Evolutionary conservation across 1,284 basidiomycete genomes (phyloP), one percentile per base, ranked within the genome.

Genomic region (Sanghuangporus sanghuang): DNA sequence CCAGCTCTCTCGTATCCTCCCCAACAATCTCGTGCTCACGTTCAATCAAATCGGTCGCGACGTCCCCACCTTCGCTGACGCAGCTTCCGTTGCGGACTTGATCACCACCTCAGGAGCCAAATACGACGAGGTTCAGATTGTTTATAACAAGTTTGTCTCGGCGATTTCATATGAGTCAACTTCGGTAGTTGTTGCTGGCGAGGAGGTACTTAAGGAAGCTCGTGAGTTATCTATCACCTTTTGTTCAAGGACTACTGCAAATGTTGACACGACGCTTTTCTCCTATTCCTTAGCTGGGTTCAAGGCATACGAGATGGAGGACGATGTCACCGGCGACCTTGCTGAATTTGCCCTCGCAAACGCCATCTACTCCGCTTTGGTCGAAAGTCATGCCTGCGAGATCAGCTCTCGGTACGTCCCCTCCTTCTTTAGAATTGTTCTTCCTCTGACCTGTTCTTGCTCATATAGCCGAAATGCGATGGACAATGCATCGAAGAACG

Each of bases 401-500:
- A 92, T 91, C 75, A 91, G 89, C 72, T 86, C 90, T 73, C 89
- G 90, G 90, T 91, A 76, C 35, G 81, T 72, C 27, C 23, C 18
- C 40, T 42, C 11, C 39, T 39, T 23, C 5, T 9, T 36, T 46
- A 18, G 16, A 6, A 27, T 14, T 52, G 53, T 72, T 59, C 71
- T 68, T 61, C 72, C 71, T 58, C 38, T 40, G 12, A 53, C 32
- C 11, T 53, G 27, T 18, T 46, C 16, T 11, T 36, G 9, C 40
- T 69, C 55, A 69, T 67, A 32, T 65, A 85, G 95, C 78, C 92
- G 96, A 71, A 98, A 97, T 72, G 96, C 97, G 74, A 99, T 99
- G 96, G 96, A 99, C 87, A 99, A 96, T 74, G 97, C 96, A 59
- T 96, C 96, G 69, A 99, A 96, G 89, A 99, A 99, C 79, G 97